Base-by-base conservation (phyloP, 2,329 filamentous ascomycete species). In the Neofusicoccum umdonicola region DNA sequence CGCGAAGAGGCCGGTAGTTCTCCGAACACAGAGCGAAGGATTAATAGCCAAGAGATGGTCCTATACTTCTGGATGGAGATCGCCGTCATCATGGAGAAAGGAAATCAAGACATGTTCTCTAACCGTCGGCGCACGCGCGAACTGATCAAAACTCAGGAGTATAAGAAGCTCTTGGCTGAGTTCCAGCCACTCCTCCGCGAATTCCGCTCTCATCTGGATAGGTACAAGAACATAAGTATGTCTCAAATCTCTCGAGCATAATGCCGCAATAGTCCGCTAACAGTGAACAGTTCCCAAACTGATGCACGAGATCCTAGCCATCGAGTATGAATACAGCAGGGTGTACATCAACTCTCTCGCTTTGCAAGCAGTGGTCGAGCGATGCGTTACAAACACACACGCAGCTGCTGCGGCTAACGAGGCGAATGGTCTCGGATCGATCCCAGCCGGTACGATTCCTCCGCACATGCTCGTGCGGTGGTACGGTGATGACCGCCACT, bases 321-420 rank as follows among this genome's bases (percentile, higher is more conserved):
- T 98, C 69, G 95, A 99, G 79, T 97, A 95, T 73, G 92, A 98
- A 73, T 97, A 97, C 74, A 92, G 94, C 31, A 87, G 94, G 71
- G 90, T 97, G 58, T 98, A 98, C 74, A 86, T 97, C 79, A 97
- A 98, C 76, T 97, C 93, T 0, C 83, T 99, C 1, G 93, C 93
- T 2, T 82, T 99, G 1, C 95, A 99, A 78, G 95, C 95, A 22
- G 93, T 98, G 3, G 92, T 98, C 5, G 94, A 97, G 77, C 87
- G 93, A 66, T 97, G 92, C 78, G 94, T 92, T 6, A 93, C 85
- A 66, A 90, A 93, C 68, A 88, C 88, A 2, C 76, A 19, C 80
- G 79, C 11, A 81, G 82, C 65, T 78, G 77, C n/a, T 76, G 71
- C 70, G 8, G 71, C 73, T 51, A 70, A 71, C 17, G 54, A 17